Conservation (phyloP, 2,329 filamentous ascomycete genomes). For the Ophiostoma novo-ulmi region DNA sequence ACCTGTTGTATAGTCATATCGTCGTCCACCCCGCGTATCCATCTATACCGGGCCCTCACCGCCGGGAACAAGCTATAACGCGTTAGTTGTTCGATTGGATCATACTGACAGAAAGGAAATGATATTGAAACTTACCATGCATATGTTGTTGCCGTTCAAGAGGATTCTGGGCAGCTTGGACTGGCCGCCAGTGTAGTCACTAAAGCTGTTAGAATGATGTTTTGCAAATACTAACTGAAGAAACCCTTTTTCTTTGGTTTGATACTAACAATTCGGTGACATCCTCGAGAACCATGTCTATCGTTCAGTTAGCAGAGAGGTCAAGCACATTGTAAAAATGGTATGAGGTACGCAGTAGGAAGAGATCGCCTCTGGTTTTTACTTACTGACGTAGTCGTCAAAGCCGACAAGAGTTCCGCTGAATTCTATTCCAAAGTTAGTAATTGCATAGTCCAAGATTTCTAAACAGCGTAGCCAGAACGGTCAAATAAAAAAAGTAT, state of each 20-base stretch:
- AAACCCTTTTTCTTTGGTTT: not conserved
- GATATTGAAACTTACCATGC: constrained; percentile 67
- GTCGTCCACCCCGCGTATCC: not conserved
- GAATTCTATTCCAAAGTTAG: constrained; percentile 61
- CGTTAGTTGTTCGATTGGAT: not conserved
- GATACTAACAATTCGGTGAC: constrained; percentile 83
- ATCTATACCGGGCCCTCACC: constrained; percentile 59
- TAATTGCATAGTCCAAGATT: not conserved
- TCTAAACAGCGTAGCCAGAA: not conserved
- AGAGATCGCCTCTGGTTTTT: not conserved
- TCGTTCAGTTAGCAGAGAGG: constrained; percentile 25
- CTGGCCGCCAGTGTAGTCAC: constrained; percentile 84
- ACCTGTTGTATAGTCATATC: not conserved
- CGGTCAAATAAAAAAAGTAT: not conserved
- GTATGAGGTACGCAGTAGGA: not conserved
- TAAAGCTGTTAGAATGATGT: constrained; percentile 35
- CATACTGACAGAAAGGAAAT: not conserved
- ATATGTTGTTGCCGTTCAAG: constrained; percentile 96
- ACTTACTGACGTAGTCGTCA: constrained; percentile 99
- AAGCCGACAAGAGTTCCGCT: constrained; percentile 91
- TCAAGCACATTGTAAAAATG: not conserved
- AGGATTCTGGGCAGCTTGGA: constrained; percentile 91
- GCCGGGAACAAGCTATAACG: constrained; percentile 65
- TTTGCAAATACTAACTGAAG: too few species aligned
- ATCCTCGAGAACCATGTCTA: constrained; percentile 97